Evolutionary conservation across 2,329 filamentous ascomycete species (phyloP), one percentile per base, ranked within the genome.

Genomic region (Epicoccum nigrum): DNA sequence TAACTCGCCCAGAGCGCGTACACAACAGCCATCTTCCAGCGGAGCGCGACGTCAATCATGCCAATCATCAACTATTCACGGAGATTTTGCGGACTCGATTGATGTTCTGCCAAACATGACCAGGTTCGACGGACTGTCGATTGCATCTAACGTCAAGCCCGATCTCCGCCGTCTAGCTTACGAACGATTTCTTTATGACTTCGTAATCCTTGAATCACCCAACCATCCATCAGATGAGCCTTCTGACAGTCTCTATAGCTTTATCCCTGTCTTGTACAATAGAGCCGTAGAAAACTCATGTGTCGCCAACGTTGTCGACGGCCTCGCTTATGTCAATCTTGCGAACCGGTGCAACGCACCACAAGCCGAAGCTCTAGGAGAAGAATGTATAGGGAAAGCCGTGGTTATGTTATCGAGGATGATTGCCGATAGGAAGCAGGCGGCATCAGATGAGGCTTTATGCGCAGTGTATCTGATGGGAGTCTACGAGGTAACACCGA

Each of bases 121-220:
- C 27, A 37, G 13, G 12, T 52, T 66, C 23, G 51, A 55, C 13
- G 54, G 51, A 11, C 49, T 64, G 13, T 53, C 50, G 9, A 61
- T 65, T 7, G 42, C 54, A 2, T 53, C 50, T 3, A 31, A 47
- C 9, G 15, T 56, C 1, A 49, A 53, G 9, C 55, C 60, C n/a
- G 60, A 67, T 30, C 51, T 69, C 6, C 56, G 59, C 9, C 62
- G 54, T 1, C 21, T 61, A 15, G 63, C 68, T n/a, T 70, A 68
- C 28, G 62, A 69, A 27, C 62, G 68, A 9, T 69, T 70, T 23
- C 12, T 68, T 2, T 70, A 69, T 39, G 68, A 71, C 33, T 71
- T 70, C 45, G 63, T 70, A 2, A 47, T 58, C 12, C 55, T 54
- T 3, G 60, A 67, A 30, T 49, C 39, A 9, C 60, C 64, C 1